Evolutionary conservation across 768 basidiomycete genomes (phyloP).

Genomic region (Myochromella boudieri): DNA sequence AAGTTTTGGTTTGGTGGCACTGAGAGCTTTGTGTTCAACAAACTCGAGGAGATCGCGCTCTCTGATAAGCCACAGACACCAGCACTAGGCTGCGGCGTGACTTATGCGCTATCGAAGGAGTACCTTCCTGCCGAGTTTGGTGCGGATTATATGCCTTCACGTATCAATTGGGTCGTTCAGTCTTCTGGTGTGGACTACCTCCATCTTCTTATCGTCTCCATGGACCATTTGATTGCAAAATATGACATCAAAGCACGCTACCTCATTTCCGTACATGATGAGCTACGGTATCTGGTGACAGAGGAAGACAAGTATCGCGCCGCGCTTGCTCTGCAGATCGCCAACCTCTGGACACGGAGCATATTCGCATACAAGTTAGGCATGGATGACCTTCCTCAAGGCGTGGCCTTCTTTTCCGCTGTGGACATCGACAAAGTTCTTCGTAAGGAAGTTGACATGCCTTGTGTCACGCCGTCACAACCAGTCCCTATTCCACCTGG

Average conservation of each 20-base stretch:
- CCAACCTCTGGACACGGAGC: conserved; percentile 93
- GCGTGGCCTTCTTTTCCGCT: conserved; percentile 95
- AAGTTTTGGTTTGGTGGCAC: conserved; percentile 97
- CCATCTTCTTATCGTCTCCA: conserved; percentile 92
- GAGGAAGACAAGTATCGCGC: conserved; percentile 91
- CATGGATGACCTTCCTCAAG: conserved; percentile 93
- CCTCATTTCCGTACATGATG: conserved; percentile 96
- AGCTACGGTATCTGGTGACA: conserved; percentile 88
- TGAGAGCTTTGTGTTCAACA: conserved; percentile 97
- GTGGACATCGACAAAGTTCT: conserved; percentile 91
- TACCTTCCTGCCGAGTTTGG: conserved; percentile 82
- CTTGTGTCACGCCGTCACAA: conserved; percentile 93
- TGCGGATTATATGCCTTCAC: conserved; percentile 88
- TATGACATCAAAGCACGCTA: conserved; percentile 90
- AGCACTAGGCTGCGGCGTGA: conserved; percentile 91
- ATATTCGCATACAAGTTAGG: conserved; percentile 91
- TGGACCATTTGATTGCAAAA: conserved; percentile 80
- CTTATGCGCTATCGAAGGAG: conserved; percentile 88
- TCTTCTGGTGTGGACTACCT: conserved; percentile 98
- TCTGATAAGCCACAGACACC: conserved; percentile 88
- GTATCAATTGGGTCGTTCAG: conserved; percentile 99
- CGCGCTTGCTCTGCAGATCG: conserved; percentile 89
- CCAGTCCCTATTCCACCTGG: conserved; percentile 80
- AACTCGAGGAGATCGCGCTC: conserved; percentile 90
- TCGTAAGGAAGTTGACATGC: conserved; percentile 95